Base-by-base conservation (phyloP, 2,329 filamentous ascomycete species). In the Penicillium expansum region DNA sequence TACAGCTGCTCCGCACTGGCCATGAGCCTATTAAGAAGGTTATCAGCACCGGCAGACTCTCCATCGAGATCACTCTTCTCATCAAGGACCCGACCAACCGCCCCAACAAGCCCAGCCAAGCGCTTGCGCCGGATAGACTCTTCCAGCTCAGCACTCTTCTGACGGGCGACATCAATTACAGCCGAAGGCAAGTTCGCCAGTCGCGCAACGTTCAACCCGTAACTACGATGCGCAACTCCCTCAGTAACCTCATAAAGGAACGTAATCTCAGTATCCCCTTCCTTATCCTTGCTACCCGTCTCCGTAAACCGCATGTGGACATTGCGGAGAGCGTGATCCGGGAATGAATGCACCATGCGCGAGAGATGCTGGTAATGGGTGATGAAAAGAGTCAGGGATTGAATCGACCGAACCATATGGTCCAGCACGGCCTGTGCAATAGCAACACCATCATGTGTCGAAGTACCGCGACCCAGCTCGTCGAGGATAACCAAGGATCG, bases 171-270 rank as follows among this genome's bases (percentile, higher is more conserved):
- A 27, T 92, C 89, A 33, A 97, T 80, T 18, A 97, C 84, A 55
- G 84, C 80, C 57, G 83, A 82, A 0, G 93, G 92, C 41, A 99
- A 83, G 50, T 87, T 87, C 2, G 94, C 94, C 52, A 99, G 76
- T 44, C 90, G 82, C 14, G 94, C 94, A 22, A 97, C 94, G 72
- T 97, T 97, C 56, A 99, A 66, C 1, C 95, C 94, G 72, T 99
- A 99, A 18, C 90, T 95, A 5, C 94, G 84, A 79, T 97, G 92
- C 9, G 94, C 93, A 11, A 96, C 90, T 11, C 94, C 94, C 62
- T 94, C 90, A 1, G 85, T 89, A 2, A 97, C 88, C 71, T 97
- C 91, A 71, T 99, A 99, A 48, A 99, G 74, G 69, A 99, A 99
- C 0, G 94, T 97, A 42, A 99, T 88, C 44, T 96, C 88, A 61